Evolutionary conservation across 805 yeast genomes (phyloP).

Genomic region (Ogataea thermomethanolica): DNA sequence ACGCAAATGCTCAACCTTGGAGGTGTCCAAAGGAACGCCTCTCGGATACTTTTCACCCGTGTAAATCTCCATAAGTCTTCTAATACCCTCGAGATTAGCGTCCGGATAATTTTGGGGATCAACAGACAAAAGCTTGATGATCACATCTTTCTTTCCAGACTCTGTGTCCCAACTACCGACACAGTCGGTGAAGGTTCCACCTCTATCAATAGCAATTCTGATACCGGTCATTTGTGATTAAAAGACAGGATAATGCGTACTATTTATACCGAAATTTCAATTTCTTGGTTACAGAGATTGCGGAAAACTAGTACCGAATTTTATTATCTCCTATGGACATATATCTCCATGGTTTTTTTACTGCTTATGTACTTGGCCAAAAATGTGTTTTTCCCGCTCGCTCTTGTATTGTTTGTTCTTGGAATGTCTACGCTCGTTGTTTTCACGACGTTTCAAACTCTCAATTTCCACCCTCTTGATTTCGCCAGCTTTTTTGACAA

Average conservation of each 20-base stretch:
- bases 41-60: constrained; percentile 55
- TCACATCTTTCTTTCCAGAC: constrained; percentile 51
- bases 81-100: constrained; percentile 90
- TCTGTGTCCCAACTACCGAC: constrained; percentile 50
- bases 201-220: constrained; percentile 53
- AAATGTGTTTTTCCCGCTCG: constrained; percentile 84
- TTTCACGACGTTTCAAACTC: constrained; percentile 75
- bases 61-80: constrained; percentile 66
- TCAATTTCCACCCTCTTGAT: constrained; percentile 73
- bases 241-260: neutral
- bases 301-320: constrained; percentile 8
- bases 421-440: constrained; percentile 76
- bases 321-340: neutral
- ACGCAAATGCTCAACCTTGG: constrained; percentile 62
- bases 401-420: constrained; percentile 59
- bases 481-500: constrained; percentile 84
- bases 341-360: neutral
- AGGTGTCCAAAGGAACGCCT: constrained; percentile 56
- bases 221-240: constrained; percentile 18
- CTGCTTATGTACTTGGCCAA: constrained; percentile 67
- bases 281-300: neutral
- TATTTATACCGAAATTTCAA: neutral
- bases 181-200: constrained; percentile 91
- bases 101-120: constrained; percentile 86
- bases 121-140: constrained; percentile 78